Base-by-base conservation (phyloP, 2,329 filamentous ascomycete genomes). In the Ascochyta viciae-villosae region DNA sequence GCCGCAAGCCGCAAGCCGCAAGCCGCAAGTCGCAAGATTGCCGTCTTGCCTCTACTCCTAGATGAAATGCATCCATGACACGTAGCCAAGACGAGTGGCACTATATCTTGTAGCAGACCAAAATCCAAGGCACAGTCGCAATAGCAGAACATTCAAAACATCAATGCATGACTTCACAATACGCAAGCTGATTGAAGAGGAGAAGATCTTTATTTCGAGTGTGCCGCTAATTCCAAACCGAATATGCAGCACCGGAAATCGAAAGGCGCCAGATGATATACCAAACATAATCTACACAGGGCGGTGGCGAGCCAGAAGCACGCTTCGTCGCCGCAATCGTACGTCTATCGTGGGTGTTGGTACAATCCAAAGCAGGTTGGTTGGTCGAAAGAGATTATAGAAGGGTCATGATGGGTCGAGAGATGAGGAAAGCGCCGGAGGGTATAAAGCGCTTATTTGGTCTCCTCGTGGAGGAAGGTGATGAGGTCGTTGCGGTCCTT, bases 401-500 rank as follows among this genome's bases (percentile, higher is more conserved):
- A 66, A 65, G 54, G 48, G 59, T 68, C 67, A 61, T 71, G 65
- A 56, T 60, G 57, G 57, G 63, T 68, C 62, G 61, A 55, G 57
- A 57, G 50, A 45, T 50, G 49, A 50, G 46, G 27, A 56, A 61
- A 63, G 58, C 63, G 59, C 55, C 53, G 24, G 43, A 58, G 58
- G 51, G 37, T 35, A 77, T 63, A 60, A 51, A 61, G 66, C 75
- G 73, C 83, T 82, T 91, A 92, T 81, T 83, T 82, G 74, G 88
- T 91, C 72, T 86, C 78, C 64, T 90, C 83, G 79, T 85, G 83
- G 77, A 92, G 85, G 86, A 81, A 90, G 75, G 92, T 92, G 87
- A 99, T 96, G 75, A 99, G 86, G 82, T 99, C 94, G 81, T 98
- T 96, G 80, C 95, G 88, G 85, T 98, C 95, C 91, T 98, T 98